Conservation (phyloP, 306 rosid genomes). For the Pueraria montana region DNA sequence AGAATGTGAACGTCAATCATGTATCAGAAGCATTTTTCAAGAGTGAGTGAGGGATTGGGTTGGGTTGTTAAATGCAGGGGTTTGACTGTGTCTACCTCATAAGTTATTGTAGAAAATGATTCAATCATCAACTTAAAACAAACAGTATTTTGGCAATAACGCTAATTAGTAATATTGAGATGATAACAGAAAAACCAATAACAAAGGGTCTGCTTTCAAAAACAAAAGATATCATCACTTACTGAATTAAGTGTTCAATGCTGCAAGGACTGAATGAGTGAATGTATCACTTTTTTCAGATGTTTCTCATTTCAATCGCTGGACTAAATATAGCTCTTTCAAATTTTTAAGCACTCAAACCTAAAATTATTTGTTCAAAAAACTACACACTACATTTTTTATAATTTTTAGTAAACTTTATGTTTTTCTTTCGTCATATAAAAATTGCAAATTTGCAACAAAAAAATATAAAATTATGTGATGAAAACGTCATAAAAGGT, state of each 20-base stretch:
- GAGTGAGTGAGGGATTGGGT: background rate
- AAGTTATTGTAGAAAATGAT: background rate
- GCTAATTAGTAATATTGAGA: background rate
- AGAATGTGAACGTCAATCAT: slow-evolving; percentile 12
- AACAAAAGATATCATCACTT: background rate
- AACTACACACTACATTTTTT: background rate
- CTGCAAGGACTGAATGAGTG: background rate
- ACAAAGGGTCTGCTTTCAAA: background rate
- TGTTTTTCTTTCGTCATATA: background rate
- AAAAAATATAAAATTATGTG: background rate
- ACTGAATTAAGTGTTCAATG: background rate
- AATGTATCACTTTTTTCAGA: background rate
- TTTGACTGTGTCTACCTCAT: background rate
- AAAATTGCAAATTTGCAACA: background rate
- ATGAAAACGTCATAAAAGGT: background rate
- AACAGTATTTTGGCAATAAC: background rate
- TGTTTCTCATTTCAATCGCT: background rate
- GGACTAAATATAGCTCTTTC: background rate
- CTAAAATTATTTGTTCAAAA: background rate
- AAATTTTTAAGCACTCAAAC: background rate
- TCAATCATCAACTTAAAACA: background rate
- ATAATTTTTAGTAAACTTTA: background rate
- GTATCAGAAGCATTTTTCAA: background rate
- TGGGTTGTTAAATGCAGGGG: too few species aligned
- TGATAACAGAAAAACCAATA: background rate